A percentile compares a stretch with the other conserved stretches of the same genome.
Evolutionary conservation across 331 rosid genomes (phyloP).

Genomic region (Acacia pycnantha): DNA sequence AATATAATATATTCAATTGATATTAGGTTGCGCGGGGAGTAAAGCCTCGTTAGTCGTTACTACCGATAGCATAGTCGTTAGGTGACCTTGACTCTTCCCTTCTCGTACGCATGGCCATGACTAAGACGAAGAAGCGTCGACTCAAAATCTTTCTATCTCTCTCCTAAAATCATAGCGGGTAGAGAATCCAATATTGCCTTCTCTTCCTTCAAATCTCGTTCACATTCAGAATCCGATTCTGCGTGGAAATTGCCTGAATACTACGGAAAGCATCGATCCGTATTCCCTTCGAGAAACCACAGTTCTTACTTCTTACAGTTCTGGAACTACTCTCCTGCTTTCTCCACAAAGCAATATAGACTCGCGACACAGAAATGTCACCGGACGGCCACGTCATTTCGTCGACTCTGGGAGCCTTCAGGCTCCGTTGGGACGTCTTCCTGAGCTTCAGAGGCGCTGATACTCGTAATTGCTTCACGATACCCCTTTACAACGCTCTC

Average conservation of each 20-base stretch:
- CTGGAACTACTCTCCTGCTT: no score
- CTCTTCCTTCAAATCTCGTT: not conserved
- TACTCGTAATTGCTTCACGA: constrained; percentile 40
- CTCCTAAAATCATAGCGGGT: no score
- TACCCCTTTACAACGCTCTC: constrained; percentile 33
- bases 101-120: no score
- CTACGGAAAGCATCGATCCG: no score
- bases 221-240: not conserved
- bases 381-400: not conserved
- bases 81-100: no score
- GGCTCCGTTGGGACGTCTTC: constrained; percentile 73
- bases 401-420: constrained; percentile 18
- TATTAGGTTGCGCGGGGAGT: no score
- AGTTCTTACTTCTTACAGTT: no score
- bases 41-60: no score
- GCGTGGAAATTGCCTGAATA: not conserved
- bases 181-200: not conserved
- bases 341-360: no score
- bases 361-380: not conserved
- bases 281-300: no score
- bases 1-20: no score
- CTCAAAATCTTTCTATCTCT: not conserved
- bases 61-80: no score
- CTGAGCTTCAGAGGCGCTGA: constrained; percentile 65
- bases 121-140: not conserved